Percentiles rank a stretch among this genome's conserved stretches.
phyloP scores from a whole-genome alignment of 2,329 filamentous ascomycete species.

The Davidsoniella virescens region DNA sequence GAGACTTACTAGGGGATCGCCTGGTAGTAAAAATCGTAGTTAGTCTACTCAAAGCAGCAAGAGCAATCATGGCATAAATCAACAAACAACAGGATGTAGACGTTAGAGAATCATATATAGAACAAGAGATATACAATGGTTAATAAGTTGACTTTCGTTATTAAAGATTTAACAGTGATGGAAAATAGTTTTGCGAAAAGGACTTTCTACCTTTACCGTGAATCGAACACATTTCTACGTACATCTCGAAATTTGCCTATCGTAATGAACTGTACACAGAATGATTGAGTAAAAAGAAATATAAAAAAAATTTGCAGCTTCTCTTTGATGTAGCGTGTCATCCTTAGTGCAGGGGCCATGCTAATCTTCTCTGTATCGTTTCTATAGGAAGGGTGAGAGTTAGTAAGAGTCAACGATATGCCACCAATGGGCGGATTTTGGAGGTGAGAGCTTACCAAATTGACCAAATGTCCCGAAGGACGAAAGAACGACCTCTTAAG shows the following conservation, averaged over 20 bases:
- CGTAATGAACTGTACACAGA: neutral
- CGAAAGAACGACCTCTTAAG: neutral
- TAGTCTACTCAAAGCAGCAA: too few relatives aligned
- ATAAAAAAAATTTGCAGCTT: constrained; percentile 30
- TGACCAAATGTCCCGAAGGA: constrained; percentile 15
- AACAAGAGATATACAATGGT: too few relatives aligned
- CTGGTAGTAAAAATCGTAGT: too few relatives aligned
- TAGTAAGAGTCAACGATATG: neutral
- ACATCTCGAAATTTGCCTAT: too few relatives aligned
- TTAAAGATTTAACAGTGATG: too few relatives aligned
- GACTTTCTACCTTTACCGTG: neutral
- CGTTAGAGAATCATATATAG: too few relatives aligned
- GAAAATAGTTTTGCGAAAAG: too few relatives aligned
- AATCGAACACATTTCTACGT: constrained; percentile 1
- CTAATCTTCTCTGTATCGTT: constrained; percentile 55
- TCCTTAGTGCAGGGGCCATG: constrained; percentile 83
- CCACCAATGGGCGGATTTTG: neutral
- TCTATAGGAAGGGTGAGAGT: constrained; percentile 1
- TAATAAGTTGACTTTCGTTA: too few relatives aligned
- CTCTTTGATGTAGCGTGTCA: constrained; percentile 80
- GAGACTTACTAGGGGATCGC: too few relatives aligned
- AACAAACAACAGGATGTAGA: too few relatives aligned
- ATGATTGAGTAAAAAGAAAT: constrained; percentile 1
- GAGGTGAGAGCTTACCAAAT: constrained; percentile 11
- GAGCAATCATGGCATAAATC: too few relatives aligned